Percentiles rank a stretch among this genome's conserved stretches.
phyloP scores from a whole-genome alignment of 2,329 filamentous ascomycete genomes.

The Chalaropsis ovoidea region DNA sequence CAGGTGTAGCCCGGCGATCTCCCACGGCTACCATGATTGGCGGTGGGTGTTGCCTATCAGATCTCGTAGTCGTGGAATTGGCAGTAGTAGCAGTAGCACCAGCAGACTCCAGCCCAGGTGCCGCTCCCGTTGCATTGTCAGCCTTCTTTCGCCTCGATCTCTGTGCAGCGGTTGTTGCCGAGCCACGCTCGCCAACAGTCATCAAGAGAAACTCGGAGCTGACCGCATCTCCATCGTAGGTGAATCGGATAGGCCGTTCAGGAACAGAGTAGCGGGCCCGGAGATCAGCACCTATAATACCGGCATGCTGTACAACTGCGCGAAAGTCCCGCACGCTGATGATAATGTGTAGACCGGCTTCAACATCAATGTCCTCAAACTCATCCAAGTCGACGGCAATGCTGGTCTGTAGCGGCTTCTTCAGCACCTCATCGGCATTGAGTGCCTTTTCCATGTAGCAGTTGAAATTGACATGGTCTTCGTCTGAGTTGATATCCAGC shows the following conservation, averaged over 20 bases:
- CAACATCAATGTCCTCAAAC: slow-evolving; percentile 63
- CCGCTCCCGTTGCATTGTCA: background rate
- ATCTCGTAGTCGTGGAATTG: background rate
- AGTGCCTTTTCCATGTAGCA: slow-evolving; percentile 73
- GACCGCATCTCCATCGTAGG: slow-evolving; percentile 58
- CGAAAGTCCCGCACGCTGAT: slow-evolving; percentile 78
- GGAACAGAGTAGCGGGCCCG: slow-evolving; percentile 61
- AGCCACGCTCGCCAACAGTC: slow-evolving; percentile 61
- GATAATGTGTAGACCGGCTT: slow-evolving; percentile 66
- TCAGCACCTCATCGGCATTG: slow-evolving; percentile 59
- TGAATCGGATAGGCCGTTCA: slow-evolving; percentile 60
- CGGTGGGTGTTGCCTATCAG: background rate
- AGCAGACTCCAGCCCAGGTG: slow-evolving; percentile 29
- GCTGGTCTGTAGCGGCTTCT: slow-evolving; percentile 70
- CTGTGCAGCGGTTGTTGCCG: slow-evolving; percentile 33
- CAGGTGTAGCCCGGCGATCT: slow-evolving; percentile 3
- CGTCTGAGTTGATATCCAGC: slow-evolving; percentile 65
- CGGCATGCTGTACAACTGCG: slow-evolving; percentile 66
- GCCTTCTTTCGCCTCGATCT: slow-evolving; percentile 36
- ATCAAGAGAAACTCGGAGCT: slow-evolving; percentile 70
- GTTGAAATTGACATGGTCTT: slow-evolving; percentile 64
- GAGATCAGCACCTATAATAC: slow-evolving; percentile 55
- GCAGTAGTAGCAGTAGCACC: background rate
- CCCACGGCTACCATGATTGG: background rate
- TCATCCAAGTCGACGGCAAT: slow-evolving; percentile 67